Evolutionary conservation across 176 grass and related monocot species (phyloP).

Genomic region (Aegilops sharonensis): DNA sequence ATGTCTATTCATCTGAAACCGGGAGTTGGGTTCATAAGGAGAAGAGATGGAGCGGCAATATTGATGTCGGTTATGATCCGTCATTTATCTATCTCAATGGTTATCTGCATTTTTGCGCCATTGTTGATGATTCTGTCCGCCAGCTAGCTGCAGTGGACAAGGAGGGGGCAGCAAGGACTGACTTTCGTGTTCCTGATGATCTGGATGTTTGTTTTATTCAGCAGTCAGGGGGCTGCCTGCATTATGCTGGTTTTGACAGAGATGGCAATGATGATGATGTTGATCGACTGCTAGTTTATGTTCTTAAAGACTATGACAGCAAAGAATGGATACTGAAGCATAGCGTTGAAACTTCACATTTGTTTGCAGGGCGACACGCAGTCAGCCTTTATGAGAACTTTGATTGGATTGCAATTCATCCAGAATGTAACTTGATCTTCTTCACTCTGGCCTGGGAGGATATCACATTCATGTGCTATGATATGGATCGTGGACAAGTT

Average conservation of each 20-base stretch:
- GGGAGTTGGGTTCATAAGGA: not conserved
- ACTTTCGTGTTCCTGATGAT: not conserved
- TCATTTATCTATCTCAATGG: not conserved
- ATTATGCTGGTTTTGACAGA: not conserved
- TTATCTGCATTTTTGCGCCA: not conserved
- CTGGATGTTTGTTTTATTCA: not conserved
- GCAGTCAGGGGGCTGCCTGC: not conserved
- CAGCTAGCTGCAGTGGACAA: not conserved
- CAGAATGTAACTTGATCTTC: not conserved
- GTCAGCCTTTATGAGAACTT: not conserved
- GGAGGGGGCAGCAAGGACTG: not conserved
- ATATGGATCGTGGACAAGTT: not conserved
- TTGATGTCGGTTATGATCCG: not conserved
- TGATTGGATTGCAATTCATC: not conserved
- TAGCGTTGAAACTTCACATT: not conserved
- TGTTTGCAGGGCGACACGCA: no score
- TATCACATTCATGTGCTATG: not conserved
- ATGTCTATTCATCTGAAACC: constrained; percentile 14
- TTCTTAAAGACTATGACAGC: not conserved
- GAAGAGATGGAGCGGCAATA: not conserved
- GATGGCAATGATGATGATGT: not conserved
- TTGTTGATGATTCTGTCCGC: no score
- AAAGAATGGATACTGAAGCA: not conserved
- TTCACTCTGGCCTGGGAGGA: not conserved
- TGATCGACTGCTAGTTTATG: not conserved